Evolutionary conservation across 2,329 filamentous ascomycete genomes (phyloP), one percentile per base, ranked within the genome.

Genomic region (Trichothecium roseum): DNA sequence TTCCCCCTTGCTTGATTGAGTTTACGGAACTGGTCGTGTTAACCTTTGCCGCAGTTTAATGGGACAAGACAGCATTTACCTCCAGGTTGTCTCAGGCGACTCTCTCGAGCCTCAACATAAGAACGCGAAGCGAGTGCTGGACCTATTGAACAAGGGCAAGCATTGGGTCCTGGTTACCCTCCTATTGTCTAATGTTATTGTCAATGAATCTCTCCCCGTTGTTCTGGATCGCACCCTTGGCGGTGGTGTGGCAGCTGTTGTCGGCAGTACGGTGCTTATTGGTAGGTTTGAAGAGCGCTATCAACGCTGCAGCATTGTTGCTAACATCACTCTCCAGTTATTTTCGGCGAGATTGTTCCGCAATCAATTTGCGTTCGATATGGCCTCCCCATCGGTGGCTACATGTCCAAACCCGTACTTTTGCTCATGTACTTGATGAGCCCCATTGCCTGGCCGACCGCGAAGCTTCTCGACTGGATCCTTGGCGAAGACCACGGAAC

Each of bases 131-230:
- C 81, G 77, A 44, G 91, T 98, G 9, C 70, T 91, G 47, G 70
- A 77, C 30, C 66, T 98, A 18, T 63, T 98, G 37, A 78, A 85
- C 44, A 82, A 75, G 49, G 91, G 91, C 49, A 98, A 98, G 58
- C 91, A 98, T 60, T 98, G 91, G 91, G 89, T 98, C 15, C 68
- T 98, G 38, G 91, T 98, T 36, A 96, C 91, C 3, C 65, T 98
- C 18, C 72, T 98, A 7, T 68, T 98, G 37, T 87, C 87, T 57
- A 98, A 98, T 57, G 91, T 98, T 53, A 93, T 98, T 50, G 94
- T 93, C 45, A 96, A 98, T 58, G 91, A 96, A 62, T 93, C 89
- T 3, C 68, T 95, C 12, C 91, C 91, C 18, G 94, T 98, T 42
- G 85, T 98, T 9, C 73, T 98, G 35, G 91, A 98, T 60, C 73